These are phyloP conservation scores for Apiospora pterosperma DNA, from an alignment of 2,329 filamentous ascomycete species.

Conservation along the genomic window DNA sequence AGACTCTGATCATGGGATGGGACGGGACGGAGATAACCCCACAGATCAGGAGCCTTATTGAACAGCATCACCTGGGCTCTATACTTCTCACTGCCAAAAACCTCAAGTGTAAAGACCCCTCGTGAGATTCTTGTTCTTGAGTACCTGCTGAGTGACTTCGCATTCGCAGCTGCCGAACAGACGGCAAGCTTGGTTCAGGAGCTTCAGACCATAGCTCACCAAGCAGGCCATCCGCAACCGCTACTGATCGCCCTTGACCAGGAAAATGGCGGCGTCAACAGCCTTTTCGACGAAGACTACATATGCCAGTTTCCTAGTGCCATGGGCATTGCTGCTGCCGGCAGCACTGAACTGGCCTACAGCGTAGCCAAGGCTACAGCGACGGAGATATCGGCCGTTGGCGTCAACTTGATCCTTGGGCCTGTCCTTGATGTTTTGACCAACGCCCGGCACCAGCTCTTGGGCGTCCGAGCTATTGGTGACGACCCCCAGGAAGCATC, in stretches of 20 bases:
- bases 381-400: conserved; percentile 86
- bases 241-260: conserved; percentile 90
- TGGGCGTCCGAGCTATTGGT: conserved; percentile 84
- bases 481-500: conserved; percentile 96
- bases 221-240: conserved; percentile 86
- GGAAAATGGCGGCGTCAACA: conserved; percentile 97
- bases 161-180: conserved; percentile 73
- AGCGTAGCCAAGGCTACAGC: conserved; percentile 91
- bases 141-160: conserved; percentile 6
- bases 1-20: conserved; percentile 81
- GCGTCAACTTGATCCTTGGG: conserved; percentile 92
- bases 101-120: conserved; percentile 63
- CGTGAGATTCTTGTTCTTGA: background rate
- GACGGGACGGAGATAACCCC: conserved; percentile 81
- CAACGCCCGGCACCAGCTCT: conserved; percentile 84
- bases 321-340: conserved; percentile 94
- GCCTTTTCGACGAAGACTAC: conserved; percentile 90
- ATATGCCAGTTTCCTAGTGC: conserved; percentile 96
- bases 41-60: conserved; percentile 76
- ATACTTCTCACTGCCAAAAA: conserved; percentile 84
- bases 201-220: conserved; percentile 85
- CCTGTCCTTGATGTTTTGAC: conserved; percentile 92
- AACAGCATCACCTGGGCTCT: conserved; percentile 82
- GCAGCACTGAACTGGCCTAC: conserved; percentile 79
- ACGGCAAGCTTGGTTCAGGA: conserved; percentile 86